Conservation (phyloP, 371 early-diverging fungal species). For the Sporodiniella umbellata region DNA sequence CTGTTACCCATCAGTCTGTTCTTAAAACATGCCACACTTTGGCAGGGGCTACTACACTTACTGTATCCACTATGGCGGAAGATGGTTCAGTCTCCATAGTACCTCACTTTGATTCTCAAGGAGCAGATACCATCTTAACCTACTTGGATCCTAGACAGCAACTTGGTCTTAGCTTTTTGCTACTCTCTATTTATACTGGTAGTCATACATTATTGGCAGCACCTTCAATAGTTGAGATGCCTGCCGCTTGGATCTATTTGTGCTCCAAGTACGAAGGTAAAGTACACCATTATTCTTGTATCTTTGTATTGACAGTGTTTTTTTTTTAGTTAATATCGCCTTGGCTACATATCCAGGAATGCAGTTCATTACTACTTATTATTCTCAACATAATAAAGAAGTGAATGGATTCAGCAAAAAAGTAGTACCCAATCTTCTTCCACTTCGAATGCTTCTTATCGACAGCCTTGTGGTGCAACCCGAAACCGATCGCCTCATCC, state of each 20-base stretch:
- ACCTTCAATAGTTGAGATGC: slow-evolving; percentile 55
- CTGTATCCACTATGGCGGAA: slow-evolving; percentile 2
- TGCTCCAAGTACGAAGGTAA: slow-evolving; percentile 55
- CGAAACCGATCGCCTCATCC: no score
- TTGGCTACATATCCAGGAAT: slow-evolving; percentile 70
- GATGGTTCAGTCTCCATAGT: background rate
- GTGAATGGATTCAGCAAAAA: slow-evolving; percentile 54
- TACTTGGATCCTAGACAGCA: slow-evolving; percentile 80
- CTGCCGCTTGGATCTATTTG: slow-evolving; percentile 65
- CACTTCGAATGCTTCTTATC: slow-evolving; percentile 67
- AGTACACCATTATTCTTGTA: slow-evolving; percentile 6
- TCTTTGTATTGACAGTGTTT: background rate
- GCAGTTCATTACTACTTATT: slow-evolving; percentile 50
- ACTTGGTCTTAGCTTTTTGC: slow-evolving; percentile 60
- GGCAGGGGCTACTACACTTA: slow-evolving; percentile 19
- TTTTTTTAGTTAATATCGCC: slow-evolving; percentile 58
- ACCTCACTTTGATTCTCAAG: slow-evolving; percentile 22
- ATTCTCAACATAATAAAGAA: slow-evolving; percentile 23
- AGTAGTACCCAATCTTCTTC: slow-evolving; percentile 54
- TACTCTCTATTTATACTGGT: slow-evolving; percentile 68
- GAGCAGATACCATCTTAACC: slow-evolving; percentile 50
- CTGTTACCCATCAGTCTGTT: slow-evolving; percentile 69
- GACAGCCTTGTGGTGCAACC: slow-evolving; percentile 66
- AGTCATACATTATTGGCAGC: slow-evolving; percentile 61
- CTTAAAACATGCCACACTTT: slow-evolving; percentile 57